Conservation (phyloP, 345 rosid species). For the Pelargonium nanum region DNA sequence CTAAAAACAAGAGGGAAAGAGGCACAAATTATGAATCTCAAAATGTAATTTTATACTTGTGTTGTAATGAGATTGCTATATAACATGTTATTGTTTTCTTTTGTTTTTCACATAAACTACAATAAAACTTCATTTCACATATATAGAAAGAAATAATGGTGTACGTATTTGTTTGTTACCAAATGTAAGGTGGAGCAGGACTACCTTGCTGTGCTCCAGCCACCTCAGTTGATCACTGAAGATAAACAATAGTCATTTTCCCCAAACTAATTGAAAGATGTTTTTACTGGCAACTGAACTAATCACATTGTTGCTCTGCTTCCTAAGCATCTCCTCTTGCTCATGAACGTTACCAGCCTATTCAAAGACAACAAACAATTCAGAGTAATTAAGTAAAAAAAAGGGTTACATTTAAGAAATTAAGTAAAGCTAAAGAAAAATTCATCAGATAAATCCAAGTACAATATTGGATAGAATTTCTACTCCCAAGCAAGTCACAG, state of each 20-base stretch:
- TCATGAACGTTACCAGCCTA: conserved; percentile 54
- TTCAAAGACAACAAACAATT: conserved; percentile 3
- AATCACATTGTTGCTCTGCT: conserved; percentile 42
- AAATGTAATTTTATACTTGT: background rate
- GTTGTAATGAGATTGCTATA: background rate
- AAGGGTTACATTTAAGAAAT: background rate
- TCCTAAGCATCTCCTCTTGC: conserved; percentile 61
- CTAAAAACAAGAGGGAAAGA: too few species aligned
- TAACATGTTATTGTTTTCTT: too few species aligned
- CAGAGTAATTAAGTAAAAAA: background rate
- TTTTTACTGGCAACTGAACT: conserved; percentile 45
- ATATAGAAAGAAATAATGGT: background rate
- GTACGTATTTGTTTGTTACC: background rate
- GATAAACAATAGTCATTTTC: conserved; percentile 12
- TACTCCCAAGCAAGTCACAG: background rate
- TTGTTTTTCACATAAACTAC: too few species aligned
- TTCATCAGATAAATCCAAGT: background rate
- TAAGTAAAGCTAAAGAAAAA: background rate
- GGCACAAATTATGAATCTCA: too few species aligned
- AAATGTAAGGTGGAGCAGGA: background rate
- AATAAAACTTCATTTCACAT: background rate
- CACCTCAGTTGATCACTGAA: background rate
- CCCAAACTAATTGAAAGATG: conserved; percentile 56
- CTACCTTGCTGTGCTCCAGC: background rate
- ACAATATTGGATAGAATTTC: background rate